phyloP scores from a whole-genome alignment of 495 filamentous ascomycete species.

The Trichoderma orchidacearum region DNA sequence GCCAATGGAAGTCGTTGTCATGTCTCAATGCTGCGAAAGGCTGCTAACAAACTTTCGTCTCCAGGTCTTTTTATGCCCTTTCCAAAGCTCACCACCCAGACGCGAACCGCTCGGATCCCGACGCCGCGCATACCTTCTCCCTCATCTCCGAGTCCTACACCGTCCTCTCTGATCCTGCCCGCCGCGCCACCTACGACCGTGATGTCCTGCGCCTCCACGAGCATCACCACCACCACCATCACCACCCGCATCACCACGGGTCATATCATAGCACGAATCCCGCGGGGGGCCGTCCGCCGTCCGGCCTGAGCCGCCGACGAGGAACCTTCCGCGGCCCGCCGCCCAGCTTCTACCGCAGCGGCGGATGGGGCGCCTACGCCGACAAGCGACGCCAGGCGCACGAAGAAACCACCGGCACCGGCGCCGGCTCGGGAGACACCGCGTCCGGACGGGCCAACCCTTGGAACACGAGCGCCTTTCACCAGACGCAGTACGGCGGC shows the following conservation, averaged over 20 bases:
- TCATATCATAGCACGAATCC: constrained; percentile 39
- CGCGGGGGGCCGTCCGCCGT: constrained; percentile 59
- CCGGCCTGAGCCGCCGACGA: constrained; percentile 64
- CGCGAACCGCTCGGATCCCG: constrained; percentile 64
- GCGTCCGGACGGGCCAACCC: constrained; percentile 2
- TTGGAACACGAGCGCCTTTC: constrained; percentile 1
- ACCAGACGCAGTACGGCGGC: constrained; percentile 17
- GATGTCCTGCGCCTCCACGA: constrained; percentile 34
- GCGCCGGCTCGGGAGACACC: constrained; percentile 5
- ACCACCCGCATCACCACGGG: constrained; percentile 11
- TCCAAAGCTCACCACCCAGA: constrained; percentile 93
- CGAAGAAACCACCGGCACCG: constrained; percentile 22
- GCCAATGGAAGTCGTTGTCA: neutral
- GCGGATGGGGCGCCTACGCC: constrained; percentile 50
- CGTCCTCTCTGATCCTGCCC: constrained; percentile 52
- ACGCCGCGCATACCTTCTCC: constrained; percentile 67
- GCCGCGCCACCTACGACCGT: constrained; percentile 68
- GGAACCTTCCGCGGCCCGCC: constrained; percentile 71
- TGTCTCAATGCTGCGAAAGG: neutral
- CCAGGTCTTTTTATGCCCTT: constrained; percentile 77
- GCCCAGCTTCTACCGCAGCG: constrained; percentile 71
- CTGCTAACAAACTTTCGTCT: constrained; percentile 1
- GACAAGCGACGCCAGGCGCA: constrained; percentile 34
- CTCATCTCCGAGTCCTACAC: constrained; percentile 78
- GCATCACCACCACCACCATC: constrained; percentile 13